phyloP scores from a whole-genome alignment of 345 rosid species.

The Aegle marmelos region DNA sequence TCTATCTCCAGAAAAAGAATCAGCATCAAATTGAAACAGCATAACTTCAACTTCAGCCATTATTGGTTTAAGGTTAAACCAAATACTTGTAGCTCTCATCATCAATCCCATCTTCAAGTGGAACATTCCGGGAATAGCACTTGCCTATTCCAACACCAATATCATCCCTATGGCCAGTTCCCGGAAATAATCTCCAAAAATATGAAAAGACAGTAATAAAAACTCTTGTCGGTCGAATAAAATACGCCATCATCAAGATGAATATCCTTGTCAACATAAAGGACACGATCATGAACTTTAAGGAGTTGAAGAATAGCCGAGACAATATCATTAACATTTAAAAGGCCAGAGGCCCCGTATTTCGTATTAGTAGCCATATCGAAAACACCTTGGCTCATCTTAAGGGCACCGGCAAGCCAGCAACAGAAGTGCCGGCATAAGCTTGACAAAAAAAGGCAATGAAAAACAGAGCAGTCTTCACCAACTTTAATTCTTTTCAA shows the following conservation, averaged over 20 bases:
- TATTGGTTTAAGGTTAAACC: slow-evolving; percentile 47
- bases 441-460: slow-evolving; percentile 70
- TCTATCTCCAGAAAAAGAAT: slow-evolving; percentile 69
- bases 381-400: slow-evolving; percentile 55
- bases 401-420: slow-evolving; percentile 54
- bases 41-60: slow-evolving; percentile 64
- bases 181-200: slow-evolving; percentile 69
- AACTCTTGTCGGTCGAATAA: slow-evolving; percentile 67
- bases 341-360: slow-evolving; percentile 52
- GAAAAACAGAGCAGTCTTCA: slow-evolving; percentile 74
- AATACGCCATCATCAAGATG: slow-evolving; percentile 73
- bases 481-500: slow-evolving; percentile 38
- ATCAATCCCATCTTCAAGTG: slow-evolving; percentile 70
- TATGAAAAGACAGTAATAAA: slow-evolving; percentile 70
- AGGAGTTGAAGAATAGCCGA: slow-evolving; percentile 72
- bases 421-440: slow-evolving; percentile 63
- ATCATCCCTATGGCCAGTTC: slow-evolving; percentile 60
- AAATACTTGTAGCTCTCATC: slow-evolving; percentile 70
- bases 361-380: slow-evolving; percentile 68
- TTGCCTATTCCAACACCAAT: slow-evolving; percentile 53
- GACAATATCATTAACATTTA: slow-evolving; percentile 74
- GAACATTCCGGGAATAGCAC: slow-evolving; percentile 66
- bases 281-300: slow-evolving; percentile 67
- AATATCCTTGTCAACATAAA: slow-evolving; percentile 69
- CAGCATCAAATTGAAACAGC: slow-evolving; percentile 71